These are phyloP conservation scores for Podila epicladia DNA, from an alignment of 192 early-diverging fungal genomes.

Conservation along the genomic window DNA sequence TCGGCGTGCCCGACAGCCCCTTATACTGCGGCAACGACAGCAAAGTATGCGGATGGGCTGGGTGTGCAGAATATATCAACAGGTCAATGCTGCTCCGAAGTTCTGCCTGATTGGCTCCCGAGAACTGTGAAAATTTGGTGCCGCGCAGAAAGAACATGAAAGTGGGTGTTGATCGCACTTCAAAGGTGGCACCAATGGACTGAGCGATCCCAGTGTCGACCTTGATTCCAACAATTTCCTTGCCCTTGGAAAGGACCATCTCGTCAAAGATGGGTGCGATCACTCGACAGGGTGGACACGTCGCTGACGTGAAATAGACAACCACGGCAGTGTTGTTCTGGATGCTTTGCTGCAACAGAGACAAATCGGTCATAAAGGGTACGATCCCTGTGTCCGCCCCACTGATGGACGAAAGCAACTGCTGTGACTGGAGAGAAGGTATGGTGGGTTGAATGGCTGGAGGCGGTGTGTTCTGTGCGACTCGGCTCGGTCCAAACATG, in stretches of 20 bases:
- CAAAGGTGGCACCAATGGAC: constrained; percentile 64
- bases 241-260: constrained; percentile 59
- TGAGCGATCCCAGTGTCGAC: constrained; percentile 68
- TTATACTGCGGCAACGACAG: constrained; percentile 53
- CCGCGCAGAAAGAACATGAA: constrained; percentile 77
- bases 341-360: constrained; percentile 55
- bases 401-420: constrained; percentile 28
- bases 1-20: constrained; percentile 51
- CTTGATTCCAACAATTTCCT: constrained; percentile 65
- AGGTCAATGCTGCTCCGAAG: constrained; percentile 68
- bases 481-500: constrained; percentile 68
- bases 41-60: constrained; percentile 71
- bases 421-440: constrained; percentile 8
- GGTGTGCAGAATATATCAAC: constrained; percentile 69
- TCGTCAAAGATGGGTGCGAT: constrained; percentile 77
- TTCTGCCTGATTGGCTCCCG: constrained; percentile 69
- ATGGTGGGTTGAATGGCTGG: not conserved
- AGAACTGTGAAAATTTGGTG: constrained; percentile 62
- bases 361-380: constrained; percentile 49
- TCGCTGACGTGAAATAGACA: constrained; percentile 75
- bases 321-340: constrained; percentile 62
- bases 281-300: constrained; percentile 73
- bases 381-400: constrained; percentile 27
- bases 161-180: constrained; percentile 74
- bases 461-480: constrained; percentile 6